These are phyloP conservation scores for Flaveria brownii DNA, from an alignment of 129 eudicot genomes.

Conservation along the genomic window DNA sequence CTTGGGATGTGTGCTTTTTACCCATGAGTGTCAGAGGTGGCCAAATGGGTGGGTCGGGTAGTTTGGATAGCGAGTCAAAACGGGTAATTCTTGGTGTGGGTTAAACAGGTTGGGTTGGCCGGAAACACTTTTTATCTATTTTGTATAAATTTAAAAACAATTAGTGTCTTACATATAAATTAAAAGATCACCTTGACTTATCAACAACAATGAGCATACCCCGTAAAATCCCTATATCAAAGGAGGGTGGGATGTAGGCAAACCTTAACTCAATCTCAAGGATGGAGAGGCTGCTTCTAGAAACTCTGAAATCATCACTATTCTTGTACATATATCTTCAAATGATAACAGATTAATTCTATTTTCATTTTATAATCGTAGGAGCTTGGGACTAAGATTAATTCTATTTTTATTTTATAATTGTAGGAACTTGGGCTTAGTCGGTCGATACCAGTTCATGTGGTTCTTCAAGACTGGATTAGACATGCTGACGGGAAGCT, in stretches of 20 bases:
- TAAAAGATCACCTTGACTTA: not conserved
- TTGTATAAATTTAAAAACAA: not conserved
- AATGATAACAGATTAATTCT: not conserved
- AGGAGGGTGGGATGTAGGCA: too few relatives aligned
- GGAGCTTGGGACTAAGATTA: constrained; percentile 63
- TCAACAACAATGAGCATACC: not conserved
- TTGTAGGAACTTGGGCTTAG: constrained; percentile 91
- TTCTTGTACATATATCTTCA: not conserved
- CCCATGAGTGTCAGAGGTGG: not conserved
- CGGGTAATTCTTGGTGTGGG: not conserved
- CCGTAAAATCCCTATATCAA: too few relatives aligned
- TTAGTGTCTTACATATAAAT: too few relatives aligned
- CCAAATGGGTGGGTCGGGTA: not conserved
- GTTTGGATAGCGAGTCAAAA: not conserved
- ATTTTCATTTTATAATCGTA: constrained; percentile 20
- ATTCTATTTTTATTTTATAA: not conserved
- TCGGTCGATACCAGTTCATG: constrained; percentile 96
- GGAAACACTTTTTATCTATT: not conserved
- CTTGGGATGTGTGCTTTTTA: not conserved
- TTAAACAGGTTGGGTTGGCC: not conserved
- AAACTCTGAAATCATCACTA: too few relatives aligned
- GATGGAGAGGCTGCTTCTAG: too few relatives aligned
- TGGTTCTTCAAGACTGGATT: constrained; percentile 97
- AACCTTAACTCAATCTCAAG: too few relatives aligned
- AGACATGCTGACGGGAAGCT: constrained; percentile 93